Evolutionary conservation across 2,329 filamentous ascomycete genomes (phyloP).

Genomic region (Neophaeococcomyces aloes): DNA sequence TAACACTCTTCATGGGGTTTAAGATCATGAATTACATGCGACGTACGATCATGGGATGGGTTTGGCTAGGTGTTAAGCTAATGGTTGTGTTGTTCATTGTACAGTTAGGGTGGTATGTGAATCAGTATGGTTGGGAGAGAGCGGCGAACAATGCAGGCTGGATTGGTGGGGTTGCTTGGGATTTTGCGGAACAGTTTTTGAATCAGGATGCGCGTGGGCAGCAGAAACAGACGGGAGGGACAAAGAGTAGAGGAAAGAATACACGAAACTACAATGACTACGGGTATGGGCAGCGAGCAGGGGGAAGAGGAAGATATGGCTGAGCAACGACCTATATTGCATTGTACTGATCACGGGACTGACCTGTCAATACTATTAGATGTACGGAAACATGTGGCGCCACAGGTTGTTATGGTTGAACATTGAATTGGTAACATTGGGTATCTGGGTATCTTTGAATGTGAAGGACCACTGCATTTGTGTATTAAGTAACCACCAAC

Average conservation of each 20-base stretch:
- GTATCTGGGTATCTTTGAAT: not conserved
- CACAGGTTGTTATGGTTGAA: not conserved
- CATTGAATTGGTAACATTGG: not conserved
- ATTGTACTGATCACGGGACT: not conserved
- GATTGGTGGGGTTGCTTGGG: constrained; percentile 15
- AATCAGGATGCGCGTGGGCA: constrained; percentile 1
- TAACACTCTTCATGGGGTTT: constrained; percentile 16
- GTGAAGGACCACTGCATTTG: too few species aligned
- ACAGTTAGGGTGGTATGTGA: constrained; percentile 17
- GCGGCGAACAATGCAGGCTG: constrained; percentile 15
- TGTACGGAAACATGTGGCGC: not conserved
- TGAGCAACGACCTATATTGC: not conserved
- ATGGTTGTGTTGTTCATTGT: constrained; percentile 12
- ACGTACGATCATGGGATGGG: constrained; percentile 19
- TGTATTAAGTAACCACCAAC: constrained; percentile 11
- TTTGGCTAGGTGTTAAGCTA: constrained; percentile 19
- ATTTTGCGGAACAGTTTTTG: constrained; percentile 11
- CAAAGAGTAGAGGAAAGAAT: constrained; percentile 8
- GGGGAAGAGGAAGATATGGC: not conserved
- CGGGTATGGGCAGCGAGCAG: not conserved
- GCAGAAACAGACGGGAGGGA: constrained; percentile 3
- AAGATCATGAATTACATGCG: constrained; percentile 19
- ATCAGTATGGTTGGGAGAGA: constrained; percentile 15
- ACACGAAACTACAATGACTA: constrained; percentile 5
- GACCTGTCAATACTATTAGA: not conserved